Evolutionary conservation across 768 basidiomycete genomes (phyloP).

Genomic region (Cystobasidium onofrii): DNA sequence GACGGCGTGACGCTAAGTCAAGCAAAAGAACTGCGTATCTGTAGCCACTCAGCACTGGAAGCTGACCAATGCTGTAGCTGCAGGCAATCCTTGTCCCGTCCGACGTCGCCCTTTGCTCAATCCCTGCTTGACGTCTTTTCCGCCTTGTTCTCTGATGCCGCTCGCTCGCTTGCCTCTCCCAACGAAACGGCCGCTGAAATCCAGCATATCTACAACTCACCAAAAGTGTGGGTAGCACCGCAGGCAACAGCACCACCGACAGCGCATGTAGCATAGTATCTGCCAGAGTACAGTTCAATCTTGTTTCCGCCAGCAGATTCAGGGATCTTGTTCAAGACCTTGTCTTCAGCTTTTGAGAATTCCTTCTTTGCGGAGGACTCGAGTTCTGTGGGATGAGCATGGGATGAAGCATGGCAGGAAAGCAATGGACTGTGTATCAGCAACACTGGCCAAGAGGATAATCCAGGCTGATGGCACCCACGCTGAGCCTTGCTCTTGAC

Average conservation of each 20-base stretch:
- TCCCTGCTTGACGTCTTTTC: too few relatives aligned
- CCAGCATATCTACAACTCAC: neutral
- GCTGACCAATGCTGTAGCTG: too few relatives aligned
- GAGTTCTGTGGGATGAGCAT: slow-evolving; percentile 25
- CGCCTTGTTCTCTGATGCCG: too few relatives aligned
- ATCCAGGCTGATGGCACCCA: too few relatives aligned
- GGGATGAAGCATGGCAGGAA: slow-evolving; percentile 4
- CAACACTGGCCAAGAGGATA: neutral
- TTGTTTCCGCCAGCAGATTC: slow-evolving; percentile 30
- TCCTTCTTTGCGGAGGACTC: slow-evolving; percentile 28
- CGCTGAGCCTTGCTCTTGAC: slow-evolving; percentile 31
- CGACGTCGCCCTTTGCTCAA: too few relatives aligned
- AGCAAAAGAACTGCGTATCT: neutral
- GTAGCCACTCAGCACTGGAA: too few relatives aligned
- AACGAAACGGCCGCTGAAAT: neutral
- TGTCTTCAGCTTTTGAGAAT: slow-evolving; percentile 24
- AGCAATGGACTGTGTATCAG: neutral
- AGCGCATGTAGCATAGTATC: slow-evolving; percentile 60
- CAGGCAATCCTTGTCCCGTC: too few relatives aligned
- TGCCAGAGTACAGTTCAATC: slow-evolving; percentile 40
- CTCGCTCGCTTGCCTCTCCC: neutral
- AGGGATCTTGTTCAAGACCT: slow-evolving; percentile 4
- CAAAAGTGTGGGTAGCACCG: slow-evolving; percentile 66
- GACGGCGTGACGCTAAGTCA: neutral
- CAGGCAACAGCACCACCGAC: slow-evolving; percentile 80